Conservation (phyloP, 345 rosid genomes). For the Hypericum perforatum region DNA sequence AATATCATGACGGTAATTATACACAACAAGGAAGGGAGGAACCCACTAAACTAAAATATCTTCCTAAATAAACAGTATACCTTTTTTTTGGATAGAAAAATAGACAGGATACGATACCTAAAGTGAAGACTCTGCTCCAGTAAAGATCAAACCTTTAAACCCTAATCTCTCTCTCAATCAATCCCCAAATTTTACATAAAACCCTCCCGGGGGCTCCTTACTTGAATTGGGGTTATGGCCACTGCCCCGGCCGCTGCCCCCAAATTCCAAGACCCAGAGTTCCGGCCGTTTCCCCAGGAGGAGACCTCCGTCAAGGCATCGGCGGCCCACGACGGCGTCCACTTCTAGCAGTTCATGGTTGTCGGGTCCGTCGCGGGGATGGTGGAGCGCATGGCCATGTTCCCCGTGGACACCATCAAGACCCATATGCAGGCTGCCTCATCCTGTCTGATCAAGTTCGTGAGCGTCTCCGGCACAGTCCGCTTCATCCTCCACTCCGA, state of each 20-base stretch:
- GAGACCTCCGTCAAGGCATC: background rate
- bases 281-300: background rate
- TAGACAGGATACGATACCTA: too few relatives aligned
- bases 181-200: too few relatives aligned
- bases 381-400: constrained; percentile 21
- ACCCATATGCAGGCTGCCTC: constrained; percentile 19
- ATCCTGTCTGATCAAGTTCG: background rate
- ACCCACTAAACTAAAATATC: too few relatives aligned
- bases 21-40: too few relatives aligned
- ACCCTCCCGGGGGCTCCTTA: too few relatives aligned
- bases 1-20: too few relatives aligned
- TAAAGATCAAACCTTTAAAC: too few relatives aligned
- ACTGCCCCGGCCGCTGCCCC: constrained; percentile 13
- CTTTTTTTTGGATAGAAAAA: too few relatives aligned
- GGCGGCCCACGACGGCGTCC: constrained; percentile 19
- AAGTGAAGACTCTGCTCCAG: too few relatives aligned
- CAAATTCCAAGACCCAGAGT: constrained; percentile 12
- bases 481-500: constrained; percentile 12
- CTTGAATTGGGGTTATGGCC: background rate
- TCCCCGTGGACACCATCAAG: constrained; percentile 20
- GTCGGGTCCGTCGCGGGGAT: constrained; percentile 21
- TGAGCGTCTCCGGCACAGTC: constrained; percentile 10
- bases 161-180: too few relatives aligned
- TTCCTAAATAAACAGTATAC: too few relatives aligned
- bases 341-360: constrained; percentile 22